phyloP scores from a whole-genome alignment of 192 early-diverging fungal species.

The Backusella liffmaniae region DNA sequence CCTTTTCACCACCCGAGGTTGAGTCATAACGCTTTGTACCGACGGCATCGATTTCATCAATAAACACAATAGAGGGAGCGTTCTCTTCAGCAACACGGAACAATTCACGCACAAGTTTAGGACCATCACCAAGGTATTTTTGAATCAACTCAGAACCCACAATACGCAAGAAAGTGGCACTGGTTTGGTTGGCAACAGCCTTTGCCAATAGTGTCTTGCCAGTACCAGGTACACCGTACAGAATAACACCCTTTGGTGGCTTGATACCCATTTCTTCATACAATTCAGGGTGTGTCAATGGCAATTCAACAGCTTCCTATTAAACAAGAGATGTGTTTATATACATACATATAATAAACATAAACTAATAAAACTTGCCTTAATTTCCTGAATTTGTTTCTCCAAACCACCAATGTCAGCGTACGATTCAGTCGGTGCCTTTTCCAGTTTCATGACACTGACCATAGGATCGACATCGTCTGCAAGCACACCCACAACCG shows the following conservation, averaged over 20 bases:
- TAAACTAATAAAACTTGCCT: background rate
- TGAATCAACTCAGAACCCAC: constrained; percentile 95
- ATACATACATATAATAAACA: background rate
- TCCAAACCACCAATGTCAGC: constrained; percentile 87
- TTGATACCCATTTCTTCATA: constrained; percentile 85
- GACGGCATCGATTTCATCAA: constrained; percentile 97
- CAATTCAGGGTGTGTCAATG: constrained; percentile 79
- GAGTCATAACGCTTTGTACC: constrained; percentile 97
- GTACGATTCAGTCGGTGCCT: constrained; percentile 96
- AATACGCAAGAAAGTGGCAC: constrained; percentile 91
- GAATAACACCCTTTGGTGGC: constrained; percentile 80
- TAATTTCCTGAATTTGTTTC: constrained; percentile 76
- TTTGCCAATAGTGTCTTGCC: constrained; percentile 93
- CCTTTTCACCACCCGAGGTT: constrained; percentile 95
- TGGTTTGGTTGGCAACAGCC: constrained; percentile 94
- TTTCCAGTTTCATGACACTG: constrained; percentile 98
- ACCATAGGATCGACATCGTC: constrained; percentile 96
- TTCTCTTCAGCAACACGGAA: constrained; percentile 97
- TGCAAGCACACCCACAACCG: constrained; percentile 91
- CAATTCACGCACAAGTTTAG: constrained; percentile 93
- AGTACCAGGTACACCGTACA: constrained; percentile 83
- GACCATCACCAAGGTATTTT: constrained; percentile 98
- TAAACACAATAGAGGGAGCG: constrained; percentile 97
- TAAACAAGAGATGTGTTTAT: background rate
- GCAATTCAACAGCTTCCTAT: constrained; percentile 81